Evolutionary conservation across 345 rosid genomes (phyloP).

Genomic region (Hibiscus tridactylites): DNA sequence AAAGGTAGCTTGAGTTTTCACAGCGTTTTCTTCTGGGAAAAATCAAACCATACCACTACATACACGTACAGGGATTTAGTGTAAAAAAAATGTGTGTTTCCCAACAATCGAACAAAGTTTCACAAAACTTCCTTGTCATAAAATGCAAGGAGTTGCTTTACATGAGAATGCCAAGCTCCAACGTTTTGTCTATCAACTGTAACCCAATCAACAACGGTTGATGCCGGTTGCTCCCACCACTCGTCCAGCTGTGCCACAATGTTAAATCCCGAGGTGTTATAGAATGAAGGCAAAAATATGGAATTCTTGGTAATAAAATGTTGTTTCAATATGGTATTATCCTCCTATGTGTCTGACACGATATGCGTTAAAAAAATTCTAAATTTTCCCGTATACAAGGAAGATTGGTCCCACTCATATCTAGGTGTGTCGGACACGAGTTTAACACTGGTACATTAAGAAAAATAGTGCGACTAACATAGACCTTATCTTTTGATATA

Average conservation of each 20-base stretch:
- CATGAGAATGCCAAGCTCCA: slow-evolving; percentile 84
- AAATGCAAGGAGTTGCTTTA: slow-evolving; percentile 80
- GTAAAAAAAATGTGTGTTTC: neutral
- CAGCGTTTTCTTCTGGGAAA: neutral
- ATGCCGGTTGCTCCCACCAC: slow-evolving; percentile 98
- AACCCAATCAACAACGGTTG: slow-evolving; percentile 84
- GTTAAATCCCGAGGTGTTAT: neutral
- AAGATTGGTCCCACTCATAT: neutral
- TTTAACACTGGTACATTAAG: neutral
- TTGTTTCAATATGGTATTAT: neutral
- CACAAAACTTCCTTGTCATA: slow-evolving; percentile 59
- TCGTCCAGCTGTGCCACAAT: slow-evolving; percentile 57
- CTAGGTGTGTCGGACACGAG: neutral
- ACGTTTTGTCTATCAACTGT: slow-evolving; percentile 77
- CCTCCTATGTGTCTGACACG: neutral
- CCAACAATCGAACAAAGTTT: neutral
- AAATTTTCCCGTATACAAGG: neutral
- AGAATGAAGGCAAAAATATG: neutral
- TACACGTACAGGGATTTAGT: neutral
- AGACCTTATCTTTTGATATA: neutral
- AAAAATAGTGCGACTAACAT: neutral
- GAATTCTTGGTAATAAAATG: neutral
- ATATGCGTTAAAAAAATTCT: neutral
- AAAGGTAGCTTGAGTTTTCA: neutral
- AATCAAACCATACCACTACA: neutral